Base-by-base conservation (phyloP, 805 yeast species). In the Lipomyces japonicus region DNA sequence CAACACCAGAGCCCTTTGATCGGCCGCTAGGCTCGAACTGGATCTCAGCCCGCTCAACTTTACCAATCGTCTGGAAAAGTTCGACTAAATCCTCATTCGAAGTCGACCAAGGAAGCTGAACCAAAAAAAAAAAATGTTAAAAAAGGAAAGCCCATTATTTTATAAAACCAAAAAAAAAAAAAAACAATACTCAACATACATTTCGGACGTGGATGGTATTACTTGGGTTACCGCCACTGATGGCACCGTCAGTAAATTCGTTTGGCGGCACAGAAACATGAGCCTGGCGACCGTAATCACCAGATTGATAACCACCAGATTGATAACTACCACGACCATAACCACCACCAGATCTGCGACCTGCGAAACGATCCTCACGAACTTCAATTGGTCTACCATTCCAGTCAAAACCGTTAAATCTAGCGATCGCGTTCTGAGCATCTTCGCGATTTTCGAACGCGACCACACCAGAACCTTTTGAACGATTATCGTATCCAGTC, bases 381-480 rank as follows among this genome's bases (percentile, higher is more conserved):
- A 89, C 89, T 59, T 86, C 95, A 49, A 90, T 68, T 44, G 67
- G 67, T 68, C 96, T 80, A 18, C 96, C 96, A 44, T 83, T 84
- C 50, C 84, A 66, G 40, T 78, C 84, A 58, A 74, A 76, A 21
- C 88, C 90, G 60, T 85, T 77, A 66, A 81, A 83, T 64, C 70
- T 73, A 36, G 75, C 80, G 55, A 89, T 78, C 2, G 96, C 96
- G 40, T 72, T 74, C 35, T 72, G 69, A 19, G 95, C 96, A 55
- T 79, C 89, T 50, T 80, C 88, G 12, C 74, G 72, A 5, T 76
- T 76, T 47, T 73, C 76, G 64, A 81, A 89, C 21, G 80, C 76
- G 25, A 89, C 95, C 9, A 85, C 84, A 46, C 96, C 97, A 61
- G 79, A 82, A 2, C 97, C 97, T 67, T 82, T 79, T 4, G 96